phyloP scores from a whole-genome alignment of 23 red algal species.

The Gracilaria domingensis region DNA sequence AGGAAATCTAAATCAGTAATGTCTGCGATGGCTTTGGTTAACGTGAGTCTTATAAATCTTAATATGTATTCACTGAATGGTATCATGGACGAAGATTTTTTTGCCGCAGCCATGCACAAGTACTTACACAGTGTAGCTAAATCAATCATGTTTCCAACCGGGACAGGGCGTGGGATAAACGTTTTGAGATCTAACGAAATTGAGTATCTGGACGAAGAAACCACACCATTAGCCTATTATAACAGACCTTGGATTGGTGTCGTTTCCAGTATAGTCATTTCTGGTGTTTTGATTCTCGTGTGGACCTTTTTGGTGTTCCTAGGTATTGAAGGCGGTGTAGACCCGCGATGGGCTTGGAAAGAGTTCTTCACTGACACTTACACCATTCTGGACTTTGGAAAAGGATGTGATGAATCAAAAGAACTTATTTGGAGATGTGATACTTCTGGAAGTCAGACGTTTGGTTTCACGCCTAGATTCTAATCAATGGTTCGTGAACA shows the following conservation, averaged over 20 bases:
- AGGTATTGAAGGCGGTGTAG: not conserved
- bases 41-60: not conserved
- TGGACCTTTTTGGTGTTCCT: not conserved
- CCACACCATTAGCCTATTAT: conserved; percentile 1
- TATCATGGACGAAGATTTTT: no score
- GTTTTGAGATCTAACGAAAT: no score
- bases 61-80: no score
- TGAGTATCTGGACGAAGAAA: not conserved
- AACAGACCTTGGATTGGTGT: conserved; percentile 20
- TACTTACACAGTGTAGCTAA: not conserved
- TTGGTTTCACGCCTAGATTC: no score
- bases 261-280: not conserved
- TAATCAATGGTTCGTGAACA: no score
- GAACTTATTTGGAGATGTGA: not conserved
- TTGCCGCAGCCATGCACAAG: not conserved
- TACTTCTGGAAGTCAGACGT: no score
- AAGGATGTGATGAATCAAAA: not conserved
- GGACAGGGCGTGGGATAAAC: not conserved
- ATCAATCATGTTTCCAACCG: conserved; percentile 18
- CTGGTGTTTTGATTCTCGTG: not conserved
- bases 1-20: not conserved
- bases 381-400: not conserved
- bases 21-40: not conserved
- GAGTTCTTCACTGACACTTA: conserved; percentile 8
- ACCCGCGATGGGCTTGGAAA: conserved; percentile 33